Percentiles rank a stretch among this genome's conserved stretches.
These are phyloP conservation scores for Aspergillus sp. DNA, from an alignment of 2,329 filamentous ascomycete species.

Conservation along the genomic window DNA sequence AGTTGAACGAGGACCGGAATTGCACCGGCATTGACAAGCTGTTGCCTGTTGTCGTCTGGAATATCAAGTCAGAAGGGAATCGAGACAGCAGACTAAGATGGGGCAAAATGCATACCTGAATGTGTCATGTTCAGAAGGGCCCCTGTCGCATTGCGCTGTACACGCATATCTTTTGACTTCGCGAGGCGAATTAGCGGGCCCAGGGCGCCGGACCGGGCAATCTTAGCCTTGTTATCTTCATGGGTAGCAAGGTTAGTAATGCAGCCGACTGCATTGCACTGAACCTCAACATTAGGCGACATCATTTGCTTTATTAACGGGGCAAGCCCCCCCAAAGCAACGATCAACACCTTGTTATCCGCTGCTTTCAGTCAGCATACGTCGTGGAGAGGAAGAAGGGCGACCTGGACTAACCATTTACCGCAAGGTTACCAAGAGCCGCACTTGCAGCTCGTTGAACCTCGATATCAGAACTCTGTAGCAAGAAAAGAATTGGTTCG, in stretches of 20 bases:
- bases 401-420: constrained; percentile 68
- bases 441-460: constrained; percentile 96
- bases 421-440: constrained; percentile 90
- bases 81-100: neutral
- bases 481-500: constrained; percentile 90
- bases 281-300: constrained; percentile 95
- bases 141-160: constrained; percentile 95
- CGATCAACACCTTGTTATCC: constrained; percentile 97
- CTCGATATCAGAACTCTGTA: constrained; percentile 94
- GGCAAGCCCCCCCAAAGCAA: constrained; percentile 82
- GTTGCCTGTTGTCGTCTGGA: constrained; percentile 92
- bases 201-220: constrained; percentile 89
- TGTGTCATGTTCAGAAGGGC: constrained; percentile 99
- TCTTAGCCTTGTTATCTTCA: constrained; percentile 99
- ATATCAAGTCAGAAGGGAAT: constrained; percentile 21
- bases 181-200: constrained; percentile 87
- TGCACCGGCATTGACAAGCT: constrained; percentile 95
- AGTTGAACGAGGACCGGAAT: constrained; percentile 96
- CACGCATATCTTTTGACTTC: constrained; percentile 97
- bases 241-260: constrained; percentile 98
- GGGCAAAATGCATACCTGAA: constrained; percentile 66
- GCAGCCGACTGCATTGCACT: constrained; percentile 98
- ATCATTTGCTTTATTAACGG: constrained; percentile 98
- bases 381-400: constrained; percentile 9
- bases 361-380: constrained; percentile 60